Percentiles rank a stretch among this genome's conserved stretches.
Conservation (phyloP, 257 asterid species). For the Solanum pinnatisectum region DNA sequence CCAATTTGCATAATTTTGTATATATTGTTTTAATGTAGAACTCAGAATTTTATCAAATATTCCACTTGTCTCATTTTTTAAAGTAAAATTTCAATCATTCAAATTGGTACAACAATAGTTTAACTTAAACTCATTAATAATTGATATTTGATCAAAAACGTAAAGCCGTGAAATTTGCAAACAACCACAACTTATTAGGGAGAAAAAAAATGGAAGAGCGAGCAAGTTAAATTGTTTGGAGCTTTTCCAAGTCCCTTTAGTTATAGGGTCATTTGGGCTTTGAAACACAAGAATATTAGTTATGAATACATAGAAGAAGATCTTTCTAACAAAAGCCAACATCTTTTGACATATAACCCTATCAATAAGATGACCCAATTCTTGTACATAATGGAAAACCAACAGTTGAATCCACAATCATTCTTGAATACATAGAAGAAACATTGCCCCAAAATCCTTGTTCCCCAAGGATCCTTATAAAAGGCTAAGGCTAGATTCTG, state of each 20-base stretch:
- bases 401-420: constrained; percentile 12
- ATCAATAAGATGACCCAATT: constrained; percentile 18
- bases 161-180: not conserved
- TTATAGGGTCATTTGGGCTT: constrained; percentile 15
- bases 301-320: constrained; percentile 21
- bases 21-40: no score
- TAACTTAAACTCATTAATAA: not conserved
- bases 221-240: constrained; percentile 13
- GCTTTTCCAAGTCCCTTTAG: constrained; percentile 14
- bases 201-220: not conserved
- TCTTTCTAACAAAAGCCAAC: constrained; percentile 13
- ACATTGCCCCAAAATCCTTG: constrained; percentile 16
- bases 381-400: constrained; percentile 16
- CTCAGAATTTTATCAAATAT: no score
- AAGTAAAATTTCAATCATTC: not conserved
- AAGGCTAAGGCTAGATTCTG: constrained; percentile 18
- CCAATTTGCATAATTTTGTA: no score
- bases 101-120: not conserved
- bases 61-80: not conserved
- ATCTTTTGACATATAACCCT: constrained; percentile 11
- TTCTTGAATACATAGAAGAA: constrained; percentile 25
- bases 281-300: constrained; percentile 8
- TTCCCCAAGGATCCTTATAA: constrained; percentile 3
- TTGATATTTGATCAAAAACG: not conserved
- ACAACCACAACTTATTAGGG: not conserved